Evolutionary conservation across 2,329 filamentous ascomycete genomes (phyloP).

Genomic region (Cladosporium sp.): DNA sequence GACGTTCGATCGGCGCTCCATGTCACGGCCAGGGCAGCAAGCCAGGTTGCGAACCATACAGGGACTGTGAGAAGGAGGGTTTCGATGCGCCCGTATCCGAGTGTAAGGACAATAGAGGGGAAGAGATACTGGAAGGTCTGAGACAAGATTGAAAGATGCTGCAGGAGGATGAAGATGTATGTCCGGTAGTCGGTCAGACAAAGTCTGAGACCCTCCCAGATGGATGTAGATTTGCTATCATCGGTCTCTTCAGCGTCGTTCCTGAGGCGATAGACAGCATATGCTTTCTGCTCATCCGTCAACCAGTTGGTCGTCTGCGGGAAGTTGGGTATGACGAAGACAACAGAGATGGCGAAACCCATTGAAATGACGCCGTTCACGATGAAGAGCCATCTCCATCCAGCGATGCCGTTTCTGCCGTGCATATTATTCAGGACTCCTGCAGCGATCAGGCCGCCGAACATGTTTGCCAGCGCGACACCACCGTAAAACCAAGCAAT

Average conservation of each 20-base stretch:
- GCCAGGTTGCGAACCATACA: constrained; percentile 55
- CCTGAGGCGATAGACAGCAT: constrained; percentile 50
- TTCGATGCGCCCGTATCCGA: constrained; percentile 53
- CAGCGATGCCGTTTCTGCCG: constrained; percentile 35
- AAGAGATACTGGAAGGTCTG: constrained; percentile 64
- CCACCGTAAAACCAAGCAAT: constrained; percentile 24
- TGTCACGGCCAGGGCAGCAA: constrained; percentile 52
- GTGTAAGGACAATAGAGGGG: constrained; percentile 58
- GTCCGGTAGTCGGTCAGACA: constrained; percentile 48
- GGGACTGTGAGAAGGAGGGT: constrained; percentile 54
- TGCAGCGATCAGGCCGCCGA: constrained; percentile 48
- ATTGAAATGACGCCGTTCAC: constrained; percentile 31
- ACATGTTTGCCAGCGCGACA: constrained; percentile 43
- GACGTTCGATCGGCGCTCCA: constrained; percentile 51
- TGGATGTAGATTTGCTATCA: constrained; percentile 33
- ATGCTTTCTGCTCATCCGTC: constrained; percentile 48
- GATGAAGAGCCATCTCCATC: constrained; percentile 41
- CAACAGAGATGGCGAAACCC: constrained; percentile 15
- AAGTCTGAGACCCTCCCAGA: constrained; percentile 46
- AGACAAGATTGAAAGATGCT: constrained; percentile 49
- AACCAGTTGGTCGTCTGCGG: constrained; percentile 53
- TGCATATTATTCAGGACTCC: constrained; percentile 38
- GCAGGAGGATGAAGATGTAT: constrained; percentile 52
- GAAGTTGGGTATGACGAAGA: constrained; percentile 45
- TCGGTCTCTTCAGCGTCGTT: constrained; percentile 47